A percentile compares a stretch with the other conserved stretches of the same genome.
Evolutionary conservation across 331 rosid species (phyloP).

Genomic region (Erythrophleum ivorense): DNA sequence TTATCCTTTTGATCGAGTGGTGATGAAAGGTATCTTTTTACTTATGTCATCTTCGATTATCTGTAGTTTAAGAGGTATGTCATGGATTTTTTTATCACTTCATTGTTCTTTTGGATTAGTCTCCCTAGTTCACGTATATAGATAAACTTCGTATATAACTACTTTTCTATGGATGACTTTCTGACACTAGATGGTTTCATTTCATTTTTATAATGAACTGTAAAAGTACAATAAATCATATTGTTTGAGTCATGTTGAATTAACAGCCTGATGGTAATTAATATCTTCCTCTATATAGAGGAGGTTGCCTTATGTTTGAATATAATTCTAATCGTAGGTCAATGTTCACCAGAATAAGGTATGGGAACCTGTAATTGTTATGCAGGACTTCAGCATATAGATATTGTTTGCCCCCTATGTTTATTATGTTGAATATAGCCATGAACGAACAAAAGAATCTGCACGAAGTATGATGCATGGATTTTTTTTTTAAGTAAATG

Average conservation of each 20-base stretch:
- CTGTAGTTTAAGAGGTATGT: background rate
- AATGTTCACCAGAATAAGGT: constrained; percentile 1
- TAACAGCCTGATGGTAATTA: background rate
- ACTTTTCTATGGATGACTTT: background rate
- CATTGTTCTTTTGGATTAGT: background rate
- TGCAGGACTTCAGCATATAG: background rate
- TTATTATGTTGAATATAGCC: background rate
- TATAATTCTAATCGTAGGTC: background rate
- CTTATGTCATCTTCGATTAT: constrained; percentile 11
- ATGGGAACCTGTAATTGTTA: background rate
- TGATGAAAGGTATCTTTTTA: constrained; percentile 9
- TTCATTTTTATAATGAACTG: background rate
- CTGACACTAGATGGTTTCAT: background rate
- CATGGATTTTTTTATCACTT: constrained; percentile 19
- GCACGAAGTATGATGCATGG: constrained; percentile 4
- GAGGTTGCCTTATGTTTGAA: background rate
- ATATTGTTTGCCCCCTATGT: background rate
- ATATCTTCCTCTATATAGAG: background rate
- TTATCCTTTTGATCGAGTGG: background rate
- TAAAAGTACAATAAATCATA: background rate
- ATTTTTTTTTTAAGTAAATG: background rate
- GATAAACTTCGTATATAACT: background rate
- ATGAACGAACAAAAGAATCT: background rate
- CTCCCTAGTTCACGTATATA: background rate
- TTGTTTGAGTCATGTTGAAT: background rate